phyloP scores from a whole-genome alignment of 441 rosid species.

The Gossypium davidsonii region DNA sequence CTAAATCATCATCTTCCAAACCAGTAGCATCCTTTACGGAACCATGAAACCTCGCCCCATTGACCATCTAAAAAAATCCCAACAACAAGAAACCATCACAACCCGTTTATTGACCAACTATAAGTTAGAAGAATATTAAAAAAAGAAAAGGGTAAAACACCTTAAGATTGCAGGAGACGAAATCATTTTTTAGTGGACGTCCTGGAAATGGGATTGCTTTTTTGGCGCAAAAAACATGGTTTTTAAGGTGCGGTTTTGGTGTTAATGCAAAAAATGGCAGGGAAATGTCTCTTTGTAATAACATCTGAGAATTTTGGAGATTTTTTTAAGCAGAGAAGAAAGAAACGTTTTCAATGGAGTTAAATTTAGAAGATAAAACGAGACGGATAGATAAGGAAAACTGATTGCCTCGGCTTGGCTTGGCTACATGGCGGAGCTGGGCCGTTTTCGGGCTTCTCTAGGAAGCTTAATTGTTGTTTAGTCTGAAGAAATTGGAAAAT shows the following conservation, averaged over 20 bases:
- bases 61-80: constrained; percentile 26
- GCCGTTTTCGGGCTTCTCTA: not conserved
- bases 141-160: constrained; percentile 8
- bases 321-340: not conserved
- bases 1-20: constrained; percentile 38
- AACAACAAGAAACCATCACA: constrained; percentile 2
- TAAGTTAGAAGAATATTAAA: not conserved
- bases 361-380: not conserved
- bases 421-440: not conserved
- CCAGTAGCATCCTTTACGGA: constrained; percentile 34
- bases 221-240: not conserved
- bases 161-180: constrained; percentile 18
- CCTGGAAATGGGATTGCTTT: constrained; percentile 3
- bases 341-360: not conserved
- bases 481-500: too few relatives aligned
- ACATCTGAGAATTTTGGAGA: not conserved
- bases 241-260: not conserved
- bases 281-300: not conserved
- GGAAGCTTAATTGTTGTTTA: not conserved
- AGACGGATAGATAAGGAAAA: not conserved
- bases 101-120: not conserved
- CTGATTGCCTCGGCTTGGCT: not conserved
- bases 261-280: not conserved
- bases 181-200: constrained; percentile 18
- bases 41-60: constrained; percentile 60